Evolutionary conservation across 352 stramenopile species (phyloP), one percentile per base, ranked within the genome.

Genomic region (Halophytophthora polymorphica): DNA sequence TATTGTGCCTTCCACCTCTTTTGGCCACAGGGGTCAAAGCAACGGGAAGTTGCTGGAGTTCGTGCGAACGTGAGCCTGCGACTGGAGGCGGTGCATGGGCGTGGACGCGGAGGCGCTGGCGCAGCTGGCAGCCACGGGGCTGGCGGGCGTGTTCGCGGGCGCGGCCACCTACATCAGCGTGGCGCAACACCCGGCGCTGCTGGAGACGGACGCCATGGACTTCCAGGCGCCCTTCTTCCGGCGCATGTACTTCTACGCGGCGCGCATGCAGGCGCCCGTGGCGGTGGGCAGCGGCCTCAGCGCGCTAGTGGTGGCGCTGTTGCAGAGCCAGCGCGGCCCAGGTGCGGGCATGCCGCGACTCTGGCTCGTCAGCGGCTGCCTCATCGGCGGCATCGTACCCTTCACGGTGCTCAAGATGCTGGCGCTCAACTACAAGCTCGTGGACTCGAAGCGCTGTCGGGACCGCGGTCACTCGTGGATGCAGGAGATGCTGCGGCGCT

Each of bases 151-250:
- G 31, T 91, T 89, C 57, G 74, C 75, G 3, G 81, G 81, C 17
- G 81, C 77, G 12, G 69, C 77, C 31, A 71, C 66, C 31, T 91
- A 77, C 62, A 89, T 91, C 57, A 81, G 65, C 17, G 61, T 87
- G 49, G 81, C 78, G 40, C 81, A 89, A 61, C 81, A 89, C 31
- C 81, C 81, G 35, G 76, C 77, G 41, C 64, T 91, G 38, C 57
- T 89, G 45, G 71, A 86, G 61, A 83, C 73, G 22, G 55, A 72
- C 35, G 56, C 66, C 23, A 41, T 83, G 21, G 56, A 55, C 3
- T 85, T 89, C 56, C 81, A 89, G 39, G 78, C 74, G 6, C 71
- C 78, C 1, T 91, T 87, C 62, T 91, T 91, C 61, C 67, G 76
- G 6, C 71, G 75, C 43, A 88, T 91, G 76, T 88, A 91, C 65